Percentiles rank a stretch among this genome's conserved stretches.
These are phyloP conservation scores for Hevea brasiliensis DNA, from an alignment of 345 rosid species.

Conservation along the genomic window DNA sequence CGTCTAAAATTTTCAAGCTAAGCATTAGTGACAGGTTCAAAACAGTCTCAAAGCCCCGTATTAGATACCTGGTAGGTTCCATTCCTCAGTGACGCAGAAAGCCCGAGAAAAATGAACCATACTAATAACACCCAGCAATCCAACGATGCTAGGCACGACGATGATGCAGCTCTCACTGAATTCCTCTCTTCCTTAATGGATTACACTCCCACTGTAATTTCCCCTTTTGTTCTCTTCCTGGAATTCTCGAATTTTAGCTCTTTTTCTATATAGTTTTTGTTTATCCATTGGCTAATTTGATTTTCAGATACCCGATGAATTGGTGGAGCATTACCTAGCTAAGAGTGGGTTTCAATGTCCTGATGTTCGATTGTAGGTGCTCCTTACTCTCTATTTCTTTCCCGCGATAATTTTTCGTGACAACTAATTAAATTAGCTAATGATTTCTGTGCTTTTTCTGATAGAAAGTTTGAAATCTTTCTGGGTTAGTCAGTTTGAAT, in stretches of 20 bases:
- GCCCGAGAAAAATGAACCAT: conserved; percentile 7
- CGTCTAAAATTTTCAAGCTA: too few species aligned
- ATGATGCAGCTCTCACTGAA: conserved; percentile 72
- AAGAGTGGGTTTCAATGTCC: conserved; percentile 98
- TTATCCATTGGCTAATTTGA: too few species aligned
- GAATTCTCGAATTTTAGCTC: too few species aligned
- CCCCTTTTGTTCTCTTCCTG: neutral
- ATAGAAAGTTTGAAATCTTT: too few species aligned
- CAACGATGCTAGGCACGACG: conserved; percentile 61
- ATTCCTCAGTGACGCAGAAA: neutral
- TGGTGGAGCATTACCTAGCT: conserved; percentile 94
- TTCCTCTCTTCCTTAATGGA: conserved; percentile 87
- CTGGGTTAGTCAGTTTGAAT: neutral
- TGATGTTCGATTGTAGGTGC: conserved; percentile 91
- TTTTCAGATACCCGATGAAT: conserved; percentile 83
- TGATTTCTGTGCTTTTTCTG: too few species aligned
- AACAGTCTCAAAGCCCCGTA: too few species aligned
- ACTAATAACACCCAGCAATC: conserved; percentile 23
- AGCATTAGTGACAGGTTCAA: too few species aligned
- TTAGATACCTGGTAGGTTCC: too few species aligned
- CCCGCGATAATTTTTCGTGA: too few species aligned
- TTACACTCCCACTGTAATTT: conserved; percentile 71
- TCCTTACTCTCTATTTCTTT: conserved; percentile 10
- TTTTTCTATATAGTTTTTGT: neutral
- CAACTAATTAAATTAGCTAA: too few species aligned